These are phyloP conservation scores for Cyathus striatus DNA, from an alignment of 768 basidiomycete genomes.

Conservation along the genomic window DNA sequence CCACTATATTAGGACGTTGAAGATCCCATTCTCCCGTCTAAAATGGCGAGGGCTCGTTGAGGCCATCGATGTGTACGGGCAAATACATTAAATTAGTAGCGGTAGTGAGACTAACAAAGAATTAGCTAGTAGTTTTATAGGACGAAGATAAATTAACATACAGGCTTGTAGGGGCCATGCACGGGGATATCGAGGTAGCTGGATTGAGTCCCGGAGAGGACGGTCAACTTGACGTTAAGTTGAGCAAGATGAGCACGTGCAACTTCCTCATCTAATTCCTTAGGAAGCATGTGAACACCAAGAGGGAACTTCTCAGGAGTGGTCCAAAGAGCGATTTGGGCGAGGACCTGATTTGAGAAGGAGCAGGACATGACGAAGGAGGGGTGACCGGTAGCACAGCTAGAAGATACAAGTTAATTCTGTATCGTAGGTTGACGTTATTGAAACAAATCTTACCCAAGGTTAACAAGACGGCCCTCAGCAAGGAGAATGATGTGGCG, in stretches of 20 bases:
- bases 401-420: slow-evolving; percentile 15
- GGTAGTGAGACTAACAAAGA: slow-evolving; percentile 31
- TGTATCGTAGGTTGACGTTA: slow-evolving; percentile 8
- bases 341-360: slow-evolving; percentile 97
- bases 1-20: slow-evolving; percentile 56
- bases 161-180: slow-evolving; percentile 63
- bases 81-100: slow-evolving; percentile 34
- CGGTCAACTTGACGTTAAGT: slow-evolving; percentile 92
- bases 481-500: slow-evolving; percentile 97
- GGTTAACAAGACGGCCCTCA: slow-evolving; percentile 98
- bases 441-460: slow-evolving; percentile 55
- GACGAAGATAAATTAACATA: slow-evolving; percentile 13
- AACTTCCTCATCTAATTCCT: slow-evolving; percentile 98
- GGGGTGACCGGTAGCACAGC: slow-evolving; percentile 96
- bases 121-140: too few relatives aligned
- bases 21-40: slow-evolving; percentile 56
- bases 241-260: slow-evolving; percentile 91
- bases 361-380: slow-evolving; percentile 99
- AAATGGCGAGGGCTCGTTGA: slow-evolving; percentile 74
- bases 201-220: slow-evolving; percentile 68
- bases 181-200: slow-evolving; percentile 88
- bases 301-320: slow-evolving; percentile 88
- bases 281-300: slow-evolving; percentile 98
- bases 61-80: slow-evolving; percentile 49
- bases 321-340: slow-evolving; percentile 98